Conservation (phyloP, 2,329 filamentous ascomycete genomes). For the Salinomyces thailandicus region DNA sequence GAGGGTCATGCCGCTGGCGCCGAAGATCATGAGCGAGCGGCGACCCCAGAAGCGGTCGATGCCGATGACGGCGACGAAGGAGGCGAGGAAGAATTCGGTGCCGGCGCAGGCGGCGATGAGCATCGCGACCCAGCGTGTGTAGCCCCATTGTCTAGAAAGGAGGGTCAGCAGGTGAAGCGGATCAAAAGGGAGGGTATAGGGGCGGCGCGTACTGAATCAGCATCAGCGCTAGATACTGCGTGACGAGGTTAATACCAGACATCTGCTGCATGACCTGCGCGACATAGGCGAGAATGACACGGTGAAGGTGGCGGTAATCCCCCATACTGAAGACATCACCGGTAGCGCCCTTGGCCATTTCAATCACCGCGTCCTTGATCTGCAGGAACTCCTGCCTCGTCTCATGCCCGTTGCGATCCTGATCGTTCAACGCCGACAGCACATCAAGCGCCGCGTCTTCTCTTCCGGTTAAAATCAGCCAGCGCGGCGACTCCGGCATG, state of each 20-base stretch:
- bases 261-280: slow-evolving; percentile 39
- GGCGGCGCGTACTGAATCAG: slow-evolving; percentile 35
- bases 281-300: slow-evolving; percentile 33
- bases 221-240: slow-evolving; percentile 38
- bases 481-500: slow-evolving; percentile 23
- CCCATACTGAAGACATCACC: slow-evolving; percentile 27
- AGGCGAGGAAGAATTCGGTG: slow-evolving; percentile 42
- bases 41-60: slow-evolving; percentile 42
- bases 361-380: slow-evolving; percentile 30
- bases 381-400: slow-evolving; percentile 17
- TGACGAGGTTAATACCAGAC: slow-evolving; percentile 25
- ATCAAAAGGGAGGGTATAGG: no score
- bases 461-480: slow-evolving; percentile 25
- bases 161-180: slow-evolving; percentile 32
- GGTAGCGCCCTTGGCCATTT: slow-evolving; percentile 24
- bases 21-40: slow-evolving; percentile 61
- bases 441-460: slow-evolving; percentile 26
- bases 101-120: slow-evolving; percentile 43
- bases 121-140: slow-evolving; percentile 29
- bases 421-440: slow-evolving; percentile 26
- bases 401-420: slow-evolving; percentile 24
- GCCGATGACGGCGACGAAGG: slow-evolving; percentile 39
- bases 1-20: slow-evolving; percentile 32
- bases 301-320: slow-evolving; percentile 35
- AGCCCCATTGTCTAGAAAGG: slow-evolving; percentile 24